Evolutionary conservation across 2,329 filamentous ascomycete species (phyloP).

Genomic region (Monosporascus sp.): DNA sequence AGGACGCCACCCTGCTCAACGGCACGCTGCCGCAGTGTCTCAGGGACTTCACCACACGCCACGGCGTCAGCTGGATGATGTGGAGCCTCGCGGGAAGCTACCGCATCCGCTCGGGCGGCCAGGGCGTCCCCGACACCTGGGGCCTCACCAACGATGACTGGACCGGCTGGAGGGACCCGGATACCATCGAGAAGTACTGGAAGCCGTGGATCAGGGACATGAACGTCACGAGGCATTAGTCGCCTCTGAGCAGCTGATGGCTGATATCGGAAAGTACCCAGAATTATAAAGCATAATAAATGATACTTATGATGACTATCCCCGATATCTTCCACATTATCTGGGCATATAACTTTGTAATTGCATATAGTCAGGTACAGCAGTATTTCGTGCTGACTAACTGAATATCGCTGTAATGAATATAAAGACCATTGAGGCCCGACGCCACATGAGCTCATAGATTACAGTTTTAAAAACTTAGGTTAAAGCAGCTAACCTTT

Average conservation of each 20-base stretch:
- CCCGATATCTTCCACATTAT: too few species aligned
- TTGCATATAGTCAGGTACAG: too few species aligned
- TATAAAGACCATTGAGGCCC: too few species aligned
- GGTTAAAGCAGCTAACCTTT: too few species aligned
- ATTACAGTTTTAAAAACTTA: too few species aligned
- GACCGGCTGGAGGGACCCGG: conserved; percentile 39
- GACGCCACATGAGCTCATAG: too few species aligned
- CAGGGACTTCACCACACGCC: conserved; percentile 35
- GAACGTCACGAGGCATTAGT: conserved; percentile 22
- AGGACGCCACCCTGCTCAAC: conserved; percentile 35
- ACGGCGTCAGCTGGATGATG: conserved; percentile 43
- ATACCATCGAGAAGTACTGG: conserved; percentile 42
- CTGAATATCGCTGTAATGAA: too few species aligned
- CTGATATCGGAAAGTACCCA: not conserved
- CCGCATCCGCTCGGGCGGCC: conserved; percentile 36
- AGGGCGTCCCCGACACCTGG: conserved; percentile 42
- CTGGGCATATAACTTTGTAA: too few species aligned
- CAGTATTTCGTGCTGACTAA: too few species aligned
- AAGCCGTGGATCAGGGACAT: conserved; percentile 43
- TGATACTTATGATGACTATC: too few species aligned
- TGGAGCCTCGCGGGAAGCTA: conserved; percentile 45
- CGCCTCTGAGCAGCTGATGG: not conserved
- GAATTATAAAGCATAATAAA: too few species aligned
- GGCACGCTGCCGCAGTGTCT: conserved; percentile 42
- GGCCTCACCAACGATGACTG: conserved; percentile 41